A percentile compares a stretch with the other conserved stretches of the same genome.
phyloP scores from a whole-genome alignment of 805 yeast species.

The Candida awuae region DNA sequence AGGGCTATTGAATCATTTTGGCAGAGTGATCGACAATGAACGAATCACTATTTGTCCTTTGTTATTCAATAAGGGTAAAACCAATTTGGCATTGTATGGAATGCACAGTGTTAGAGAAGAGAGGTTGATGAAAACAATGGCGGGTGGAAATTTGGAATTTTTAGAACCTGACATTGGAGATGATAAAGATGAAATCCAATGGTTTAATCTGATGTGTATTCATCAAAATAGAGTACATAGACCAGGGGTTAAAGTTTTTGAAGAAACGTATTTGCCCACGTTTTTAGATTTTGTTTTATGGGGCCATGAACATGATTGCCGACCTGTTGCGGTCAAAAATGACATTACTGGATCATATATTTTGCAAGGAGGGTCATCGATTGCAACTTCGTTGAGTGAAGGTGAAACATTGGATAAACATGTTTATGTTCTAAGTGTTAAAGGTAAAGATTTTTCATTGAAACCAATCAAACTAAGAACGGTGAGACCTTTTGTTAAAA shows the following conservation, averaged over 20 bases:
- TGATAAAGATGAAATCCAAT: conserved; percentile 39
- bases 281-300: conserved; percentile 80
- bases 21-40: conserved; percentile 70
- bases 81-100: conserved; percentile 83
- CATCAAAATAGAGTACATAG: conserved; percentile 89
- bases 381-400: conserved; percentile 82
- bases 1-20: conserved; percentile 86
- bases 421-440: conserved; percentile 62
- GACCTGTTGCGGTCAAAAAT: conserved; percentile 57
- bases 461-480: conserved; percentile 60
- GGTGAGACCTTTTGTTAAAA: conserved; percentile 77
- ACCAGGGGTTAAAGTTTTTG: conserved; percentile 72
- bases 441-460: conserved; percentile 46
- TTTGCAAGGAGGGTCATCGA: conserved; percentile 88
- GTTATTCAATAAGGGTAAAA: conserved; percentile 71
- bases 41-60: conserved; percentile 68
- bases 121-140: conserved; percentile 70
- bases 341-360: conserved; percentile 61
- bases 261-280: conserved; percentile 74
- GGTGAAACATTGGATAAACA: conserved; percentile 74
- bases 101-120: conserved; percentile 86
- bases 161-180: conserved; percentile 47
- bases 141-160: conserved; percentile 73
- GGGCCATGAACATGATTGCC: conserved; percentile 98
- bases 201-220: conserved; percentile 80